Conservation (phyloP, 805 yeast genomes). For the Lipomyces sp. region DNA sequence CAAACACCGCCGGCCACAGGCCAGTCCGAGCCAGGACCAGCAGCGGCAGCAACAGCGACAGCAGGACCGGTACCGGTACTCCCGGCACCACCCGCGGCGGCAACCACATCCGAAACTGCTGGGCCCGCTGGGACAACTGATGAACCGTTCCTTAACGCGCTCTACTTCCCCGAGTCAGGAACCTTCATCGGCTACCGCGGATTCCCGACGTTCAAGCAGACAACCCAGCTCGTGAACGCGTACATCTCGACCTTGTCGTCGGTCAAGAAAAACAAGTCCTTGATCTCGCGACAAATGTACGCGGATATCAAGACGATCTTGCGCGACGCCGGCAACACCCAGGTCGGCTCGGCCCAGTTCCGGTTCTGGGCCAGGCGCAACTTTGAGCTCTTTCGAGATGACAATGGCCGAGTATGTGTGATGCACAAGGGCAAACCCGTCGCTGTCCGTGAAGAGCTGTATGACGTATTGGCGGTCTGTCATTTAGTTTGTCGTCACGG, state of each 20-base stretch:
- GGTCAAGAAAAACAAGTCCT: constrained; percentile 32
- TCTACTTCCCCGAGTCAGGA: constrained; percentile 27
- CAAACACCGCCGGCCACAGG: not conserved
- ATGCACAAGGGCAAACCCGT: constrained; percentile 36
- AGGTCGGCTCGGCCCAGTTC: constrained; percentile 29
- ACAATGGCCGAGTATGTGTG: constrained; percentile 9
- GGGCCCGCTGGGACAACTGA: not conserved
- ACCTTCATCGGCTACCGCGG: constrained; percentile 33
- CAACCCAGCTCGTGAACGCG: constrained; percentile 26
- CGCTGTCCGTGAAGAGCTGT: constrained; percentile 34
- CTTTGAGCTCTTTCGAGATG: constrained; percentile 25
- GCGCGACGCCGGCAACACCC: constrained; percentile 9
- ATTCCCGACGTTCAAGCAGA: constrained; percentile 31
- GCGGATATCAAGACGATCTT: constrained; percentile 21
- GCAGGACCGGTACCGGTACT: too few relatives aligned
- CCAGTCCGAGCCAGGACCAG: not conserved
- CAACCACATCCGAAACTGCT: too few relatives aligned
- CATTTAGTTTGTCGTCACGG: constrained; percentile 31
- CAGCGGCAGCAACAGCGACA: not conserved
- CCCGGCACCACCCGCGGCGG: too few relatives aligned
- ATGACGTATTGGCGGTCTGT: constrained; percentile 27
- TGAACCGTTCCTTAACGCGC: constrained; percentile 23
- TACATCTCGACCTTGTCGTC: constrained; percentile 34
- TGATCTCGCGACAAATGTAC: constrained; percentile 33
- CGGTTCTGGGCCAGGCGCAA: constrained; percentile 34